These are phyloP conservation scores for Exserohilum rostratum DNA, from an alignment of 2,329 filamentous ascomycete species.

Conservation along the genomic window DNA sequence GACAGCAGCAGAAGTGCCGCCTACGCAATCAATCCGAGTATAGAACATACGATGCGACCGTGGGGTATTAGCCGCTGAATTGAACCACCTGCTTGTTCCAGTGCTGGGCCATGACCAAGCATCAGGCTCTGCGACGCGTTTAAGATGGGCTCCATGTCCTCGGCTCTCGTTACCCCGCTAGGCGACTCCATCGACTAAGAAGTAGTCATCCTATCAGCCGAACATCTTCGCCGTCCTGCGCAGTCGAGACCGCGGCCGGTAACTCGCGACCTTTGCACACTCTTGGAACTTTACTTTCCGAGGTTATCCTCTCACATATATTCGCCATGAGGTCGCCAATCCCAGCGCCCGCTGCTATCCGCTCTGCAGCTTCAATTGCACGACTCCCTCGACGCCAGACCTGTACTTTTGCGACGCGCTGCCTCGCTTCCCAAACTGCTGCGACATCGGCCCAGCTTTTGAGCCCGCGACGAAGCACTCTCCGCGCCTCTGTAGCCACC, in stretches of 20 bases:
- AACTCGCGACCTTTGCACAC: slow-evolving; percentile 21
- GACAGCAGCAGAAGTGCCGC: slow-evolving; percentile 14
- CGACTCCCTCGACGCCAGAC: slow-evolving; percentile 29
- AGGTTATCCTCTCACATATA: slow-evolving; percentile 32
- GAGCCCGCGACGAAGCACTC: slow-evolving; percentile 23
- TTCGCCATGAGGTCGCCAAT: slow-evolving; percentile 40
- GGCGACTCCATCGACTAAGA: slow-evolving; percentile 19
- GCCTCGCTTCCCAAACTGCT: slow-evolving; percentile 31
- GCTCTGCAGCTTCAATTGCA: slow-evolving; percentile 30
- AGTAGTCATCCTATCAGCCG: slow-evolving; percentile 15
- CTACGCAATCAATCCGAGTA: slow-evolving; percentile 18
- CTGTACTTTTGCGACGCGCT: slow-evolving; percentile 40
- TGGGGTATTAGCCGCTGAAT: slow-evolving; percentile 22
- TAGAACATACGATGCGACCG: neutral
- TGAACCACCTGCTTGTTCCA: slow-evolving; percentile 22
- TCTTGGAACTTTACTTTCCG: slow-evolving; percentile 25
- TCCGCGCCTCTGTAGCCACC: slow-evolving; percentile 12
- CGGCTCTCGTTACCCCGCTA: slow-evolving; percentile 42
- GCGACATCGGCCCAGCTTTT: slow-evolving; percentile 32
- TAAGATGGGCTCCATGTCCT: slow-evolving; percentile 25
- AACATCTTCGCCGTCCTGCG: slow-evolving; percentile 19
- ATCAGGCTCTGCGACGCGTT: slow-evolving; percentile 17
- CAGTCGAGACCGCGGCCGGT: slow-evolving; percentile 35
- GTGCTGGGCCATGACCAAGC: slow-evolving; percentile 9
- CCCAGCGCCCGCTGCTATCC: slow-evolving; percentile 34